Evolutionary conservation across 441 rosid species (phyloP), one percentile per base, ranked within the genome.

Genomic region (Cnidoscolus chayamansa): DNA sequence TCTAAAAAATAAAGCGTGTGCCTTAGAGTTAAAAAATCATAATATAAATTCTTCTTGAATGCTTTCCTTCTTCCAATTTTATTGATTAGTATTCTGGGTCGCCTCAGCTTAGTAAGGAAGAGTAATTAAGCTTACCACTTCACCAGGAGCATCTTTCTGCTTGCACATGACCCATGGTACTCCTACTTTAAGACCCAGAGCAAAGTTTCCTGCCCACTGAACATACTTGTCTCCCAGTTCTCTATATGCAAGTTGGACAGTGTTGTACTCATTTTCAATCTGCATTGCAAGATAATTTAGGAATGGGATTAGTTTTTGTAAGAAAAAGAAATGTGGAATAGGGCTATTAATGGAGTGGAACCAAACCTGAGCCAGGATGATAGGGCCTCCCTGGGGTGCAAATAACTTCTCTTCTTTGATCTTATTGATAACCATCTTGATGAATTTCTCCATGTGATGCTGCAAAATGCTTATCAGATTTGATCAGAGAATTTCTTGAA

Each of bases 131-230:
- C 79, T 71, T 81, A 95, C 97, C 67, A 93, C 79, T 3, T 87
- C 88, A 79, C 80, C 97, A 70, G 98, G 97, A 72, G 99, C 97
- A 55, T 93, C 98, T 70, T 51, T 85, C 79, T 93, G 98, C 87
- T 93, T 95, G 90, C 99, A 95, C 97, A 95, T 91, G 55, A 88
- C 79, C 98, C 99, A 95, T 53, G 97, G 99, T 49, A 95, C 86
- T 11, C 93, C 91, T 0, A 78, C 73, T 1, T 91, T 68, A 57
- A 81, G 68, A 13, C 76, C 81, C 68, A 82, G 51, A 3, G 92
- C 98, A 75, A 93, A 40, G 8, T 88, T 83, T 60, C 86, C 90
- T 30, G 97, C 94, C 97, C 99, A 95, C 35, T 91, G 91, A 61
- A 95, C 85, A 72, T 95, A 95, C 17, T 77, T 85, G 7, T 66